Evolutionary conservation across 2,329 filamentous ascomycete species (phyloP).

Genomic region (Ampelomyces quisqualis): DNA sequence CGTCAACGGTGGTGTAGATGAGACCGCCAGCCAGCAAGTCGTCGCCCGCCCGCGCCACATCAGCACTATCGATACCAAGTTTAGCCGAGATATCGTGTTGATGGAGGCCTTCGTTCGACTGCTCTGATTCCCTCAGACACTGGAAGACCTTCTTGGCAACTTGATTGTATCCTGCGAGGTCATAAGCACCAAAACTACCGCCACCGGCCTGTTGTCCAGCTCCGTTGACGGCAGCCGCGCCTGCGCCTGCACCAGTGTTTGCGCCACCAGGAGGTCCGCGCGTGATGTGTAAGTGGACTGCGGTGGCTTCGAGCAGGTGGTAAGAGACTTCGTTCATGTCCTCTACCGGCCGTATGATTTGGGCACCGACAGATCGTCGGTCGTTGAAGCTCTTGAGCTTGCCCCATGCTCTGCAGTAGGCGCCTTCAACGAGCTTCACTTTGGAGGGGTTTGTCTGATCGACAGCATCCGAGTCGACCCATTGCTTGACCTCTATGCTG

Average conservation of each 20-base stretch:
- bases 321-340: conserved; percentile 93
- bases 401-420: conserved; percentile 84
- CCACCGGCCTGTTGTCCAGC: conserved; percentile 22
- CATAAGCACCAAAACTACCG: conserved; percentile 39
- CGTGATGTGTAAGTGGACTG: conserved; percentile 81
- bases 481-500: conserved; percentile 85
- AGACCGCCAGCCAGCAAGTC: conserved; percentile 72
- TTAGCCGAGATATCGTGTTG: conserved; percentile 71
- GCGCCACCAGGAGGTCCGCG: conserved; percentile 63
- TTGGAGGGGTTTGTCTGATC: conserved; percentile 50
- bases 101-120: conserved; percentile 81
- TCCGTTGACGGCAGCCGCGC: conserved; percentile 34
- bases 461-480: conserved; percentile 65
- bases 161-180: conserved; percentile 42
- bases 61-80: conserved; percentile 64
- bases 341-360: conserved; percentile 74
- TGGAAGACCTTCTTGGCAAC: conserved; percentile 72
- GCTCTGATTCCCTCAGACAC: conserved; percentile 64
- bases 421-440: conserved; percentile 65
- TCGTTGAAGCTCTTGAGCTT: conserved; percentile 80
- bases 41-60: conserved; percentile 76
- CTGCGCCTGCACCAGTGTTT: conserved; percentile 41
- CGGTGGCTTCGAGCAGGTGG: conserved; percentile 86
- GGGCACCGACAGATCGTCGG: conserved; percentile 77
- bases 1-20: conserved; percentile 90